phyloP scores from a whole-genome alignment of 495 filamentous ascomycete species.

The Haplographium delicatum region DNA sequence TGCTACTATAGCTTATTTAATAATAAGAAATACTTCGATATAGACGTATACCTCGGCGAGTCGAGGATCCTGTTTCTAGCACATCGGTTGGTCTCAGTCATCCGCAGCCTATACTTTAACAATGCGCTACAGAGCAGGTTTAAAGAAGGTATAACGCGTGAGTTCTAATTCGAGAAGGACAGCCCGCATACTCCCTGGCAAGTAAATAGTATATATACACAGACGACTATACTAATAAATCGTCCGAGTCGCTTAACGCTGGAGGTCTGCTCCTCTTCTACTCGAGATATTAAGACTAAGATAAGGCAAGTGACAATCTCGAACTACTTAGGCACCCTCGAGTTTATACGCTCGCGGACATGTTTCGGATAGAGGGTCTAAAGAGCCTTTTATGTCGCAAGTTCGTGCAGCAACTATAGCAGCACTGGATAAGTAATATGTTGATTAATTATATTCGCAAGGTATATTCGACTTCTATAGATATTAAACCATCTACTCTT shows the following conservation, averaged over 20 bases:
- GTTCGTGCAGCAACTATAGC: constrained; percentile 11
- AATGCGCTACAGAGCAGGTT: constrained; percentile 7
- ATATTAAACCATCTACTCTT: background rate
- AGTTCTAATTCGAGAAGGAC: constrained; percentile 9
- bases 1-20: constrained; percentile 5
- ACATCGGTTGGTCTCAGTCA: constrained; percentile 7
- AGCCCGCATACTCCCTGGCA: constrained; percentile 14
- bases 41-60: constrained; percentile 7
- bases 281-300: constrained; percentile 5
- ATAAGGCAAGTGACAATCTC: constrained; percentile 9
- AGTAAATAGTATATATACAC: constrained; percentile 12
- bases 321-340: constrained; percentile 12
- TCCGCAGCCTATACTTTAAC: constrained; percentile 7
- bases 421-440: constrained; percentile 17
- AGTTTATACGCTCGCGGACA: constrained; percentile 12
- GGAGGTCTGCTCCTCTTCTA: constrained; percentile 7
- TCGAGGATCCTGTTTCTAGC: constrained; percentile 13
- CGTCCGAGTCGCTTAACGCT: background rate
- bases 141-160: constrained; percentile 8
- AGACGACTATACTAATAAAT: constrained; percentile 11
- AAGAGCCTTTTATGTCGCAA: constrained; percentile 7
- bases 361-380: constrained; percentile 12
- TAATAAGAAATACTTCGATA: constrained; percentile 11
- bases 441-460: constrained; percentile 18
- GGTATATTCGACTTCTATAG: constrained; percentile 10